Conservation (phyloP, 2,329 filamentous ascomycete species). For the Seiridium cupressi region DNA sequence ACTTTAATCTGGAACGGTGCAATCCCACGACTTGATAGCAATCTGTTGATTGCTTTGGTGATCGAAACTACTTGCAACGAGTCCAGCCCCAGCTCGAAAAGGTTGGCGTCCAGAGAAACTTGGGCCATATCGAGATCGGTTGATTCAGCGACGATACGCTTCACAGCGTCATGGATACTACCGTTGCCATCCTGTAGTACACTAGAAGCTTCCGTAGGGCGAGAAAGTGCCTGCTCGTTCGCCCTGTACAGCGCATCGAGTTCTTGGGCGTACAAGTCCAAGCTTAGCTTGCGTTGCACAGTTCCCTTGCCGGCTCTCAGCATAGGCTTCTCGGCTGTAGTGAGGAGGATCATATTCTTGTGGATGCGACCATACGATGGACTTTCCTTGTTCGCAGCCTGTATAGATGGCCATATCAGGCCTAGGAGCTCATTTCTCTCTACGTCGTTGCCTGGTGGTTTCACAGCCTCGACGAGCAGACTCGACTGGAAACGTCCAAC, state of each 20-base stretch:
- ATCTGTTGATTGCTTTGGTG: background rate
- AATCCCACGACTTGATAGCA: background rate
- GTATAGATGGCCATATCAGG: background rate
- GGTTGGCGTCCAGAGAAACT: background rate
- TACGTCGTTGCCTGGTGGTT: background rate
- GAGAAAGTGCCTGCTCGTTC: background rate
- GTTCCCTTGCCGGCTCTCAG: constrained; percentile 33
- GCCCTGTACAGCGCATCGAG: constrained; percentile 29
- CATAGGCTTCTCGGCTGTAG: constrained; percentile 27
- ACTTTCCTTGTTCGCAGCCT: constrained; percentile 3
- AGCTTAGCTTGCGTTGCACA: constrained; percentile 26
- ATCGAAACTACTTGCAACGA: background rate
- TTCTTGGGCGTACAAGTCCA: constrained; percentile 26
- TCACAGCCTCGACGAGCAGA: constrained; percentile 21
- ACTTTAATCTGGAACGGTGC: background rate
- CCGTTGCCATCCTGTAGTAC: background rate
- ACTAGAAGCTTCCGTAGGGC: background rate
- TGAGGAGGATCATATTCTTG: constrained; percentile 27
- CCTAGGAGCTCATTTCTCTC: background rate
- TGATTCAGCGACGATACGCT: background rate
- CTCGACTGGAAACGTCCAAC: constrained; percentile 21
- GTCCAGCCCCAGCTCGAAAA: background rate
- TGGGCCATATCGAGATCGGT: background rate
- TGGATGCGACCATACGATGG: constrained; percentile 17
- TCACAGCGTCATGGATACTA: background rate